These are phyloP conservation scores for Umbilicaria muhlenbergii DNA, from an alignment of 495 filamentous ascomycete genomes.

Conservation along the genomic window DNA sequence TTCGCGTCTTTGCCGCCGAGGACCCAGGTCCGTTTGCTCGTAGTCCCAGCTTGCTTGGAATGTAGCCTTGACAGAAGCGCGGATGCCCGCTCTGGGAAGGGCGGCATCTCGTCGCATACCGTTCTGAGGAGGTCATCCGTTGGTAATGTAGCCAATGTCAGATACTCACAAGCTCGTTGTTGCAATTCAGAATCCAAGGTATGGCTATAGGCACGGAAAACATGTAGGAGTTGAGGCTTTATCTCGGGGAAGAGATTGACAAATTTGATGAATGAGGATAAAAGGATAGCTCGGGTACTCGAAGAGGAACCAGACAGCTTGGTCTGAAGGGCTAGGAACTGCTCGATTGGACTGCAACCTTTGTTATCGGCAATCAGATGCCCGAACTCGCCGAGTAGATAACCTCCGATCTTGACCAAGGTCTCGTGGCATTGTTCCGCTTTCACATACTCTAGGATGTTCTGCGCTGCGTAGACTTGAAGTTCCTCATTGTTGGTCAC, in stretches of 20 bases:
- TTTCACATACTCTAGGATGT: slow-evolving; percentile 79
- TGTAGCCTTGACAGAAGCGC: slow-evolving; percentile 85
- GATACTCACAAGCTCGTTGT: slow-evolving; percentile 91
- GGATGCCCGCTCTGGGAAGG: slow-evolving; percentile 88
- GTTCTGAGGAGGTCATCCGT: slow-evolving; percentile 89
- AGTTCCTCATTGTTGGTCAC: slow-evolving; percentile 99
- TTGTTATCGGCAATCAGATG: slow-evolving; percentile 92
- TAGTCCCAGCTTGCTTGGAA: slow-evolving; percentile 78
- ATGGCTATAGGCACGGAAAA: slow-evolving; percentile 87
- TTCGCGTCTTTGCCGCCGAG: slow-evolving; percentile 91
- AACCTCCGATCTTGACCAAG: slow-evolving; percentile 90
- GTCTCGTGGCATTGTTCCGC: slow-evolving; percentile 90
- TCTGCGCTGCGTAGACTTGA: slow-evolving; percentile 90
- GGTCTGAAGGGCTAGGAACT: slow-evolving; percentile 80
- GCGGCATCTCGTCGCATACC: slow-evolving; percentile 97
- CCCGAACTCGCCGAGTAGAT: slow-evolving; percentile 91
- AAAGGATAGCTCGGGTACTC: slow-evolving; percentile 78
- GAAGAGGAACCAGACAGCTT: slow-evolving; percentile 85
- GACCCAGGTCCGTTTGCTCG: slow-evolving; percentile 91
- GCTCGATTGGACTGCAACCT: slow-evolving; percentile 93
- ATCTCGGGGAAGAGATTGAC: slow-evolving; percentile 98
- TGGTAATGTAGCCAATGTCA: slow-evolving; percentile 68
- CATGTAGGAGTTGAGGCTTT: slow-evolving; percentile 81
- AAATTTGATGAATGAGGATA: slow-evolving; percentile 93
- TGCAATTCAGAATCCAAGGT: slow-evolving; percentile 91